phyloP scores from a whole-genome alignment of 805 yeast species.

The Cephaloascus fragrans region DNA sequence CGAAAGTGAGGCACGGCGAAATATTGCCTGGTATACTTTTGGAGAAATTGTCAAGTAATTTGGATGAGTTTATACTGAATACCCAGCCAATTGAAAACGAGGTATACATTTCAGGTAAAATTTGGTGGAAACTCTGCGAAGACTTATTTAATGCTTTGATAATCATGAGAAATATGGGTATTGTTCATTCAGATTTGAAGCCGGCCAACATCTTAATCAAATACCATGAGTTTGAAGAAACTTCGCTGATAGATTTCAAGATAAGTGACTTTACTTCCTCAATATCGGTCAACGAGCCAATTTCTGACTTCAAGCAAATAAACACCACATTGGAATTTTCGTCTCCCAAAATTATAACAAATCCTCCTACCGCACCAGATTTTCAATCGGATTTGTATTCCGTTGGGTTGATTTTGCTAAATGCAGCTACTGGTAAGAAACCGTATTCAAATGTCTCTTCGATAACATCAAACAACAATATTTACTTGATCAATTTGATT shows the following conservation, averaged over 20 bases:
- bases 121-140: conserved; percentile 21
- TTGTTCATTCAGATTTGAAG: conserved; percentile 40
- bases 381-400: conserved; percentile 35
- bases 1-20: conserved; percentile 6
- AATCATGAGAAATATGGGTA: conserved; percentile 11
- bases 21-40: conserved; percentile 9
- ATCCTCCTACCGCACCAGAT: conserved; percentile 14
- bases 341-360: conserved; percentile 33
- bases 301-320: conserved; percentile 10
- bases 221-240: no score
- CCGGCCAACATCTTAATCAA: conserved; percentile 30
- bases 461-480: conserved; percentile 20
- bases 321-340: conserved; percentile 30
- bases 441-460: conserved; percentile 24
- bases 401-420: conserved; percentile 32
- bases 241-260: conserved; percentile 16
- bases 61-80: conserved; percentile 11
- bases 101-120: conserved; percentile 10
- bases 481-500: conserved; percentile 19
- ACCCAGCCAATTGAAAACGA: not conserved
- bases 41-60: conserved; percentile 6
- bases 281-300: conserved; percentile 5
- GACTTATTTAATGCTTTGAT: conserved; percentile 14
- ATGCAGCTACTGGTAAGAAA: conserved; percentile 33
- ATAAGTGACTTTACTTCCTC: conserved; percentile 42